These are phyloP conservation scores for Chaetomium fimeti DNA, from an alignment of 495 filamentous ascomycete species.

Conservation along the genomic window DNA sequence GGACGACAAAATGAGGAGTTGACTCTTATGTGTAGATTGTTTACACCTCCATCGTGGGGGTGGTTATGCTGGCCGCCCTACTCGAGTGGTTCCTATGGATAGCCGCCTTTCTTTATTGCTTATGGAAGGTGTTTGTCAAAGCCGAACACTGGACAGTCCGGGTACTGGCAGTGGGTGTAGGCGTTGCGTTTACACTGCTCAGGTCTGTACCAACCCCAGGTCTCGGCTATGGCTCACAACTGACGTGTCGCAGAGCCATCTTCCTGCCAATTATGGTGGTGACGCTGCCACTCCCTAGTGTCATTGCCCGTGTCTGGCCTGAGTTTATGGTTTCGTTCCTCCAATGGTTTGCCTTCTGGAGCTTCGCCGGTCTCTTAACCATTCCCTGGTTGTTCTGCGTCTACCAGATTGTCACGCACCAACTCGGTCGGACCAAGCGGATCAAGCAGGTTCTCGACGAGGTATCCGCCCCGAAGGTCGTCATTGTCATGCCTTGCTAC, in stretches of 20 bases:
- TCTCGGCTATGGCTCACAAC: background rate
- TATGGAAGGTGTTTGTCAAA: constrained; percentile 84
- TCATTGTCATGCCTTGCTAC: constrained; percentile 97
- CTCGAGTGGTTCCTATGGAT: constrained; percentile 96
- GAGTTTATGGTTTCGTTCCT: constrained; percentile 61
- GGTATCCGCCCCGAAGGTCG: constrained; percentile 83
- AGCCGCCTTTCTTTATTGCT: constrained; percentile 86
- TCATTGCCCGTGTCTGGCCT: constrained; percentile 71
- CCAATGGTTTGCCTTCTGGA: constrained; percentile 96
- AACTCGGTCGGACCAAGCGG: constrained; percentile 73
- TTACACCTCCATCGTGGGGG: constrained; percentile 78
- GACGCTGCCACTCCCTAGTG: constrained; percentile 78
- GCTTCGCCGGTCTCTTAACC: constrained; percentile 81
- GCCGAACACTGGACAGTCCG: constrained; percentile 82
- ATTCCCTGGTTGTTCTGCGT: constrained; percentile 93
- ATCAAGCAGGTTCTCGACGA: constrained; percentile 86
- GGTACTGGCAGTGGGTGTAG: constrained; percentile 72
- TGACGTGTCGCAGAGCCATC: constrained; percentile 57
- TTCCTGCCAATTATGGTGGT: constrained; percentile 95
- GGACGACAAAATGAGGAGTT: background rate
- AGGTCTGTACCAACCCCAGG: constrained; percentile 55
- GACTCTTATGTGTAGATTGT: constrained; percentile 43
- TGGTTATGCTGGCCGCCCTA: constrained; percentile 78
- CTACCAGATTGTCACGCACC: constrained; percentile 83
- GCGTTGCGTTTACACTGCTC: constrained; percentile 66